Percentiles rank a stretch among this genome's conserved stretches.
These are phyloP conservation scores for Camillea tinctor DNA, from an alignment of 2,329 filamentous ascomycete genomes.

Conservation along the genomic window DNA sequence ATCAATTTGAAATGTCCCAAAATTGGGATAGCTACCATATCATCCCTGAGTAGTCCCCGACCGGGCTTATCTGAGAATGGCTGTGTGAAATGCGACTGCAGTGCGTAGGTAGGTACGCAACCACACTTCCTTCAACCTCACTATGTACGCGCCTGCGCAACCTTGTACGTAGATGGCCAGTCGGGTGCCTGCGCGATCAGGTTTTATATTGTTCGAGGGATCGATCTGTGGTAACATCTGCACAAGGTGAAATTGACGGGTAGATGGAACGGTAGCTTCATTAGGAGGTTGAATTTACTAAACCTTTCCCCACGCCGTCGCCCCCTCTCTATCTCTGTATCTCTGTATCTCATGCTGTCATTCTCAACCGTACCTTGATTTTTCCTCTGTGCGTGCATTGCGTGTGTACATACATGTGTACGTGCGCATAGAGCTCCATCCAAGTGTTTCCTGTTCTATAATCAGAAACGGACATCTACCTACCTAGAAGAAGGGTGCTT, in stretches of 20 bases:
- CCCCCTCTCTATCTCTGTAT: not conserved
- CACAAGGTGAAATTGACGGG: not conserved
- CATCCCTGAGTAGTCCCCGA: not conserved
- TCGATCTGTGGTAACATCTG: slow-evolving; percentile 1
- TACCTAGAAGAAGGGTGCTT: not conserved
- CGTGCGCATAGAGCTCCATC: too few species aligned
- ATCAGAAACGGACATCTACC: not conserved
- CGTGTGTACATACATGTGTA: too few species aligned
- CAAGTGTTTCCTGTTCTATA: not conserved
- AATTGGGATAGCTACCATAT: not conserved
- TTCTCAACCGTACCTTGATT: not conserved
- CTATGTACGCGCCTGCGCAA: not conserved
- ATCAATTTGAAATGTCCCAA: not conserved
- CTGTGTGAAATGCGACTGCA: not conserved
- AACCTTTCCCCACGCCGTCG: not conserved
- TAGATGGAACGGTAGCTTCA: not conserved
- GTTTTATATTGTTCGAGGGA: not conserved
- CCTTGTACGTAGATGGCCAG: slow-evolving; percentile 1
- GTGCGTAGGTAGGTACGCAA: not conserved
- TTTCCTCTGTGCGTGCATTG: too few species aligned
- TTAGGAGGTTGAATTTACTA: not conserved
- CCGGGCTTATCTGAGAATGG: not conserved
- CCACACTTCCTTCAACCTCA: too few species aligned
- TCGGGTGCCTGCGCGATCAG: slow-evolving; percentile 1
- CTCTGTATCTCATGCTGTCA: too few species aligned